Evolutionary conservation across 2,329 filamentous ascomycete genomes (phyloP), one percentile per base, ranked within the genome.

Genomic region (Trichoderma afroharzianum): DNA sequence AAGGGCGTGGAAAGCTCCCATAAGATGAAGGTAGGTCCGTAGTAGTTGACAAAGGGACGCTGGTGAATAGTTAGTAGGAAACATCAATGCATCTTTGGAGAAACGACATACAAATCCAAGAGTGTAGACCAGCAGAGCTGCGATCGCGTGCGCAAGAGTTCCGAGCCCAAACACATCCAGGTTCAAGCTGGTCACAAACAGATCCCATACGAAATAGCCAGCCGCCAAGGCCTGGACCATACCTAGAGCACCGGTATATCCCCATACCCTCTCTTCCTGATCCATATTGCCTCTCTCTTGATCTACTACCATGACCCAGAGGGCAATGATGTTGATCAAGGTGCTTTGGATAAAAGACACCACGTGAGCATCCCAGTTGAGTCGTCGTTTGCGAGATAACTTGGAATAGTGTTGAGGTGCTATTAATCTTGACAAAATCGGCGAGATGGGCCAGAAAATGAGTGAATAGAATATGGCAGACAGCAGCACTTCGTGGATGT

Each of bases 1-100:
- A 96, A 95, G 8, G 93, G 93, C 5, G 91, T 92, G 30, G 92
- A 95, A 50, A 97, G 88, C 81, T 97, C 93, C 88, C 94, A 97
- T 72, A 96, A 90, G 77, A 97, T 93, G 81, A 97, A 97, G 72
- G 89, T 89, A 71, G 88, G 87, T 71, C 88, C 92, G 81, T 96
- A 97, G 84, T 91, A 95, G 83, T 95, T 95, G 74, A 95, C 86
- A 77, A 95, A 95, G 2, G 93, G 93, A 72, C 92, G 87, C 93
- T 96, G 78, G 33, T 5, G 18, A 32, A 70, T 43, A 43, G 36
- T 72, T n/a, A 39, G 74, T 58, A 64, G 50, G 67, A 28, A 63
- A n/a, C 3, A 74, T 15, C 14, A 8, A 11, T 6, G 11, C 21
- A 33, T 43, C 57, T 36, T 32, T 53, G 18, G 30, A 26, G 7